Evolutionary conservation across 1,284 basidiomycete species (phyloP), one percentile per base, ranked within the genome.

Genomic region (Rhodotorula sp.): DNA sequence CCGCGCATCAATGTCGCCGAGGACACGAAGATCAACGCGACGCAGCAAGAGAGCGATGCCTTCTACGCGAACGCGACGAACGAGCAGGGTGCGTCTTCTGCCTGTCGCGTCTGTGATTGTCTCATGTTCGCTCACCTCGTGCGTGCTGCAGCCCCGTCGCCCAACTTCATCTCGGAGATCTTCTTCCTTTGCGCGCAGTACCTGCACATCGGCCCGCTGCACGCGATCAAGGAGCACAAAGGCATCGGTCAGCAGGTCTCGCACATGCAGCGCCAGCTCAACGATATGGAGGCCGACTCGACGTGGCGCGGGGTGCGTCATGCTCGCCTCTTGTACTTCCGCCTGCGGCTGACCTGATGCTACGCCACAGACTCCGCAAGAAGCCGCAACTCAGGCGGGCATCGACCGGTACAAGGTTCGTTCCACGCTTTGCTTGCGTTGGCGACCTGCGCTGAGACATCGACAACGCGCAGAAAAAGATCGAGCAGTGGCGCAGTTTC

Each of bases 101-200:
- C 41, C 25, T 53, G n/a, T 46, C 55, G 13, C 42, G 27, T 10
- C 53, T 10, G n/a, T 17, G 12, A 7, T n/a, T 17, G 46, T n/a
- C 25, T 17, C 12, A 0, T 45, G 42, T 16, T 25, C 42, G 1
- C 34, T 34, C 27, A 41, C 25, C 14, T 27, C 21, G 13, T 23
- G 3, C 21, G 27, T 8, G 9, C 21, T 50, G 23, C 76, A 78
- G 71, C 80, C 55, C 74, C 86, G 10, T 86, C 77, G 2, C 76
- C 91, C 4, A 97, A 97, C 81, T 99, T 99, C 82, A 95, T 99
- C 76, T 94, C 95, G 2, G 91, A 98, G 66, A 88, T 97, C 17
- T 99, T 97, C 84, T 98, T 91, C 84, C 85, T 98, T 52, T 86
- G 89, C 14, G 86, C 91, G 70, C 89, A 92, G 0, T 89, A 90